Base-by-base conservation (phyloP, 805 yeast genomes). In the Ogataea nakhonphanomensis region DNA sequence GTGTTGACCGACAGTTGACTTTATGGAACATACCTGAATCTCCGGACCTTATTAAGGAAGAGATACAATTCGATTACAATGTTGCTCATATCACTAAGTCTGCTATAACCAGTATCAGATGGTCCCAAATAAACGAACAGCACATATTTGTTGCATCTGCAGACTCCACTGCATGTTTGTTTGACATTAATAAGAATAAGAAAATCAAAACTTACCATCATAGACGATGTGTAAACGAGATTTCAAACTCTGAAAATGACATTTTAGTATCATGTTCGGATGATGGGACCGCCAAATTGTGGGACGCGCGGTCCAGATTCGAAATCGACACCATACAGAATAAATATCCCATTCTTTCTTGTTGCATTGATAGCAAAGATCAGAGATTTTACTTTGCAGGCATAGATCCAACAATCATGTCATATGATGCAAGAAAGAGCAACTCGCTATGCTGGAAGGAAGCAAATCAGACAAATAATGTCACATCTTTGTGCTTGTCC, bases 291-390 rank as follows among this genome's bases (percentile, higher is more conserved):
- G 65, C 75, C 1, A 64, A 65, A 7, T 37, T 81, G 1, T 86
- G 91, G 91, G 95, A 86, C 49, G 59, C 67, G 17, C 62, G 88
- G 41, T 66, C 71, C n/a, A 81, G 76, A 49, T 49, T 52, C 2
- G 64, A 73, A 2, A 63, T 71, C 1, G 44, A 41, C 3, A 47
- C 57, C 2, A 33, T 54, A 2, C 51, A 49, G 7, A 61, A 78
- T 39, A 57, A 62, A 15, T 81, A 67, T 50, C 93, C 95, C 0
- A 50, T 85, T 1, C 58, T 84, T 14, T 66, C 85, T 0, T 74
- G 76, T 50, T 51, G 61, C 14, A 54, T 64, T 11, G 66, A 61
- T 45, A 51, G 56, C 3, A 59, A 60, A 30, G 78, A 74, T 1
- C 57, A 62, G 11, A 59, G 64, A 10, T 50, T 82, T 4, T 85